Evolutionary conservation across 345 rosid species (phyloP).

Genomic region (Citrus hindsii): DNA sequence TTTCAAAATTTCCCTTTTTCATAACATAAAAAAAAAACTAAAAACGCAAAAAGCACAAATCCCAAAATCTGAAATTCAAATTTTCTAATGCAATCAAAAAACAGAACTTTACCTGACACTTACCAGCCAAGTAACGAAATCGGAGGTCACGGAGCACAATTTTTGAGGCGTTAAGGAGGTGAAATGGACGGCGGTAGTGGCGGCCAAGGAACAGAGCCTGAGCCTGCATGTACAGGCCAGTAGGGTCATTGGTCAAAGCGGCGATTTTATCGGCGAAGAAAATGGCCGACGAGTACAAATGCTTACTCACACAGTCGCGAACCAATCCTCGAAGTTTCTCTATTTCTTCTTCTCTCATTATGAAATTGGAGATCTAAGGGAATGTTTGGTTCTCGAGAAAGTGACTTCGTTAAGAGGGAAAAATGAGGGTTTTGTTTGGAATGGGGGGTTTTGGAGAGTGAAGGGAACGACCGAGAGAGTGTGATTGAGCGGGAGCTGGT

Average conservation of each 20-base stretch:
- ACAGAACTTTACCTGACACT: too few species aligned
- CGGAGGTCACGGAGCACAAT: slow-evolving; percentile 95
- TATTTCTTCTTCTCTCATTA: slow-evolving; percentile 83
- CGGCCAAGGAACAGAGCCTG: slow-evolving; percentile 94
- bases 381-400: not conserved
- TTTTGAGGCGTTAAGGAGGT: slow-evolving; percentile 85
- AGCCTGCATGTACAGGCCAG: slow-evolving; percentile 91
- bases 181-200: slow-evolving; percentile 92
- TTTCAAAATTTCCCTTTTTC: too few species aligned
- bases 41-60: too few species aligned
- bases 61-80: too few species aligned
- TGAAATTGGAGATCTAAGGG: not conserved
- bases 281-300: slow-evolving; percentile 90
- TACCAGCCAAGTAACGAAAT: slow-evolving; percentile 78
- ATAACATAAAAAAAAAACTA: too few species aligned
- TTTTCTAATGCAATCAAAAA: too few species aligned
- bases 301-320: slow-evolving; percentile 96
- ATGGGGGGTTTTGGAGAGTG: not conserved
- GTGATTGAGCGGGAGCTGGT: slow-evolving; percentile 1
- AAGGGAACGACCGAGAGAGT: not conserved
- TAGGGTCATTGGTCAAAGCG: slow-evolving; percentile 73
- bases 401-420: not conserved
- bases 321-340: slow-evolving; percentile 93
- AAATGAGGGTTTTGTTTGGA: not conserved
- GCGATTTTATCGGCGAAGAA: slow-evolving; percentile 95